Conservation (phyloP, 139 green algal genomes). For the Chlorella ohadii region DNA sequence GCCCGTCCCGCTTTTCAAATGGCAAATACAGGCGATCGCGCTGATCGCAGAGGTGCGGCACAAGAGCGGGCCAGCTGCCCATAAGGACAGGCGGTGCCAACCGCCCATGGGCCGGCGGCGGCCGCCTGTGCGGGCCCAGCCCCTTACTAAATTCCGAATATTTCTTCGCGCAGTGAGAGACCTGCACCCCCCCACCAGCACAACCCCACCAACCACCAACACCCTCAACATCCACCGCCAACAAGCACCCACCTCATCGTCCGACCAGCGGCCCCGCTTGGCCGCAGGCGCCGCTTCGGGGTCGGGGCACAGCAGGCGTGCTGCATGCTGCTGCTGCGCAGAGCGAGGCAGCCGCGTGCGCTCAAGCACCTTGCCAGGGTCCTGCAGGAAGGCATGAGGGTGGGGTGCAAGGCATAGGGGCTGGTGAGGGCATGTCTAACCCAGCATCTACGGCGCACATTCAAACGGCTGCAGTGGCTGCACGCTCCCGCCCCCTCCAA, state of each 20-base stretch:
- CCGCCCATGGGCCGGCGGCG: background rate
- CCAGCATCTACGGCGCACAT: too few species aligned
- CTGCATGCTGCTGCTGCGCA: constrained; percentile 3
- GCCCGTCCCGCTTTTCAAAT: too few species aligned
- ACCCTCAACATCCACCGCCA: background rate
- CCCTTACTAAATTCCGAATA: constrained; percentile 42
- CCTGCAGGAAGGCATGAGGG: background rate
- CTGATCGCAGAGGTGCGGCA: too few species aligned
- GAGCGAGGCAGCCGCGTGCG: constrained; percentile 55
- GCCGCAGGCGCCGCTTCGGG: background rate
- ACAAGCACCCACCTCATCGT: background rate
- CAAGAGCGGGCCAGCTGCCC: too few species aligned
- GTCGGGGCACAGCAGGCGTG: constrained; percentile 19
- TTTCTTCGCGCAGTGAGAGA: constrained; percentile 22
- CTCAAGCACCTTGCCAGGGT: constrained; percentile 51
- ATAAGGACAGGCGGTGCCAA: too few species aligned
- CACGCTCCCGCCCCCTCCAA: too few species aligned
- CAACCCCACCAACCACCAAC: background rate
- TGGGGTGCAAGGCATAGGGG: too few species aligned
- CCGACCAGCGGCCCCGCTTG: constrained; percentile 11
- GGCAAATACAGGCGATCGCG: too few species aligned
- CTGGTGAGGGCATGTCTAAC: too few species aligned
- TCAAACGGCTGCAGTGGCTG: too few species aligned
- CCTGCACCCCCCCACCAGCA: background rate
- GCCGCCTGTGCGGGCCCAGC: background rate